Conservation (phyloP, 148 eudicot species). For the Silene conica region DNA sequence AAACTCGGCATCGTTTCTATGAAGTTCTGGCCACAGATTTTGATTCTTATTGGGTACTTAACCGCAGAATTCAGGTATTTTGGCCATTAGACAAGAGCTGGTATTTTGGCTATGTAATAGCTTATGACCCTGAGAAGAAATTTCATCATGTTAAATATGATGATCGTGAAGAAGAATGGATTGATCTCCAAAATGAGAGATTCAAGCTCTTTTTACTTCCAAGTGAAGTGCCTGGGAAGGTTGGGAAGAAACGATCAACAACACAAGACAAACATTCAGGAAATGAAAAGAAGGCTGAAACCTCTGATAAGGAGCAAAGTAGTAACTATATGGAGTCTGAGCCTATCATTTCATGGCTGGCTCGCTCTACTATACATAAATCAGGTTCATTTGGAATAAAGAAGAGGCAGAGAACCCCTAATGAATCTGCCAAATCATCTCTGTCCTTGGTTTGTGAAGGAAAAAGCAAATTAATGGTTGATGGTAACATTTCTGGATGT, state of each 20-base stretch:
- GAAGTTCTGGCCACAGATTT: constrained; percentile 48
- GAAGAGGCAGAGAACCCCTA: constrained; percentile 42
- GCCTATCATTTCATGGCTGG: constrained; percentile 83
- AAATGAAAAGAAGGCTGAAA: constrained; percentile 17
- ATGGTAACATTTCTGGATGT: constrained; percentile 28
- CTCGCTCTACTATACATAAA: constrained; percentile 54
- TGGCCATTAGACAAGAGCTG: constrained; percentile 96
- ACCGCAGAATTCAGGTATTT: constrained; percentile 70
- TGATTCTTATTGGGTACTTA: constrained; percentile 68
- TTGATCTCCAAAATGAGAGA: constrained; percentile 68
- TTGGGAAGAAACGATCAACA: constrained; percentile 26
- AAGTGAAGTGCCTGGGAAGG: constrained; percentile 62
- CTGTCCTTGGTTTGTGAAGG: constrained; percentile 34
- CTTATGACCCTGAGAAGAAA: constrained; percentile 54
- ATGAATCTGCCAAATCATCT: constrained; percentile 20
- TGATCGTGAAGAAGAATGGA: constrained; percentile 90
- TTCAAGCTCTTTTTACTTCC: constrained; percentile 80
- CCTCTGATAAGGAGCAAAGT: constrained; percentile 31
- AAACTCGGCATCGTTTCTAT: constrained; percentile 72
- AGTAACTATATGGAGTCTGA: constrained; percentile 59
- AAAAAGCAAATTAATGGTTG: constrained; percentile 27
- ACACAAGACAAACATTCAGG: constrained; percentile 21
- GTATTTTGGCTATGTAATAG: constrained; percentile 78
- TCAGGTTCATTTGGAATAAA: constrained; percentile 34
- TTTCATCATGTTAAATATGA: constrained; percentile 87